Percentiles rank a stretch among this genome's conserved stretches.
Evolutionary conservation across 805 yeast species (phyloP).

Genomic region (Ogataea haglerorum): DNA sequence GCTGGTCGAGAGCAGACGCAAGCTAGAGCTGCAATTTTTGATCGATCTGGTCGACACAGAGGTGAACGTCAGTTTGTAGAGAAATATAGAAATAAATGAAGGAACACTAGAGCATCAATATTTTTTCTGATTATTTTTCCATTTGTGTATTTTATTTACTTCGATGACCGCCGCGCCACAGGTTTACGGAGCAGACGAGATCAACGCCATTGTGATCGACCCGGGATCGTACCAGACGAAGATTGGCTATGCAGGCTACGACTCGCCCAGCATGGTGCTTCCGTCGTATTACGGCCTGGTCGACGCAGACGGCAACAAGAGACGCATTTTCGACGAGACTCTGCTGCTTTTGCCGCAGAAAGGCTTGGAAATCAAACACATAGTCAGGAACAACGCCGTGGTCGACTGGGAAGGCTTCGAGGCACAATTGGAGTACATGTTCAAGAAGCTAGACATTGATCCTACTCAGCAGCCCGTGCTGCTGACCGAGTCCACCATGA

Average conservation of each 20-base stretch:
- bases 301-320: constrained; percentile 16
- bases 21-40: constrained; percentile 82
- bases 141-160: background rate
- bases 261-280: constrained; percentile 69
- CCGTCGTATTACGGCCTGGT: constrained; percentile 64
- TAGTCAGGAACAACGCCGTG: constrained; percentile 59
- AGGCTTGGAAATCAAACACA: constrained; percentile 50
- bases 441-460: constrained; percentile 51
- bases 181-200: constrained; percentile 71
- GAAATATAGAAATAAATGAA: background rate
- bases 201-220: constrained; percentile 86
- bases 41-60: constrained; percentile 67
- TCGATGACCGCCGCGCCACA: constrained; percentile 41
- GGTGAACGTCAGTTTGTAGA: constrained; percentile 39
- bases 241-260: constrained; percentile 91
- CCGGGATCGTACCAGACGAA: constrained; percentile 84
- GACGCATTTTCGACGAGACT: constrained; percentile 31
- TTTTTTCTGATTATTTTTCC: background rate
- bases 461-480: constrained; percentile 70
- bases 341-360: constrained; percentile 43
- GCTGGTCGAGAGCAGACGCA: constrained; percentile 85
- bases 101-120: background rate
- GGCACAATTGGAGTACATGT: constrained; percentile 66
- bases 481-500: constrained; percentile 87
- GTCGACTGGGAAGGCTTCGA: constrained; percentile 84